These are phyloP conservation scores for Pichia sp. DNA, from an alignment of 1,139 yeast genomes.

Conservation along the genomic window DNA sequence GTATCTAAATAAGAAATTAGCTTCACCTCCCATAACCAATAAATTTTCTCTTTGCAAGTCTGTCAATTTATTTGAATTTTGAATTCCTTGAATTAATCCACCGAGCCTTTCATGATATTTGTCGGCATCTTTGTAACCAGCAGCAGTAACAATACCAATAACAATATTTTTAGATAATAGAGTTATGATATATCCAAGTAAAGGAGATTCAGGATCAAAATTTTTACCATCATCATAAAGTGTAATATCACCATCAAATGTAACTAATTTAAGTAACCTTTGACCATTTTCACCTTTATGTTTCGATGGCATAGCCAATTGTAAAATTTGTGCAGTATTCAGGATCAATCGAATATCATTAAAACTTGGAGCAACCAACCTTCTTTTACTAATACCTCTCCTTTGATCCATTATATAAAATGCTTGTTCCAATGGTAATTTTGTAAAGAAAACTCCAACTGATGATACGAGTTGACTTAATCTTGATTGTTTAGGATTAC, in stretches of 20 bases:
- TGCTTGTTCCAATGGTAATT: conserved; percentile 76
- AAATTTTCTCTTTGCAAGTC: conserved; percentile 56
- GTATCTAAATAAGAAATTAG: conserved; percentile 76
- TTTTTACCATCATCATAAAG: conserved; percentile 87
- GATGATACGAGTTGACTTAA: conserved; percentile 79
- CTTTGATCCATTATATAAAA: conserved; percentile 74
- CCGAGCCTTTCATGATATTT: conserved; percentile 66
- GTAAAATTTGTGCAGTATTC: conserved; percentile 82
- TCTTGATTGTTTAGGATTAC: conserved; percentile 50
- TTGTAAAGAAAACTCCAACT: conserved; percentile 78
- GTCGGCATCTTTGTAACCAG: conserved; percentile 87
- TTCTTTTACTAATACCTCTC: conserved; percentile 71
- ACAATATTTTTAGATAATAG: conserved; percentile 54
- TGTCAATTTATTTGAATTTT: conserved; percentile 37
- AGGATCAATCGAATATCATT: conserved; percentile 75
- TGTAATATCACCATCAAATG: conserved; percentile 97
- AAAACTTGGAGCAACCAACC: conserved; percentile 91
- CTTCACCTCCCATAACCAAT: conserved; percentile 93
- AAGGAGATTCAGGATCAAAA: conserved; percentile 51
- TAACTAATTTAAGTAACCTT: conserved; percentile 54
- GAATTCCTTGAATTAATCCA: conserved; percentile 68
- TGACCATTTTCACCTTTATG: no score
- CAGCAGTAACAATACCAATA: conserved; percentile 95
- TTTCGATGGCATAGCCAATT: no score
- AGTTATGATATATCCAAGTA: conserved; percentile 51